Conservation (phyloP, 164 flowering plant species). For the Vitis labrusca region DNA sequence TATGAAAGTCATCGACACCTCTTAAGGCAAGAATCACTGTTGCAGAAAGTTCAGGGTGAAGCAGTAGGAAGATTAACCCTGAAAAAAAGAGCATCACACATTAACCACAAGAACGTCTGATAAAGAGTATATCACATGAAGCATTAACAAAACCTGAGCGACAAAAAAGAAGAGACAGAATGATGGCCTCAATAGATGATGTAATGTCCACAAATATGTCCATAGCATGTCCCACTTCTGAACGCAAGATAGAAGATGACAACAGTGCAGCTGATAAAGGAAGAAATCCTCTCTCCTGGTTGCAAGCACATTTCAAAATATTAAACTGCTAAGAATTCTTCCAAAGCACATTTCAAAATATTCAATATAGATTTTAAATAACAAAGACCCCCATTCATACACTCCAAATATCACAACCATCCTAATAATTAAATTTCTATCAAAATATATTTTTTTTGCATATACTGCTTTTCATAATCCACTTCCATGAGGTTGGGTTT, state of each 20-base stretch:
- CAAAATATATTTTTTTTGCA: too few species aligned
- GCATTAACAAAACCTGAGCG: slow-evolving; percentile 66
- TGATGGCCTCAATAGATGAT: slow-evolving; percentile 59
- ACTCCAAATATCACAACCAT: not conserved
- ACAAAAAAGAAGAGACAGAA: slow-evolving; percentile 74
- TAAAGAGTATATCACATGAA: not conserved
- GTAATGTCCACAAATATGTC: slow-evolving; percentile 65
- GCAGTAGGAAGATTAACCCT: slow-evolving; percentile 77
- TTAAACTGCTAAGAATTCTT: not conserved
- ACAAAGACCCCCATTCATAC: not conserved
- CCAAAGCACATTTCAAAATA: not conserved
- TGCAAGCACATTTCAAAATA: slow-evolving; percentile 15
- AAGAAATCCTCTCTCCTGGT: slow-evolving; percentile 95
- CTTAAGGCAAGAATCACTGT: slow-evolving; percentile 61
- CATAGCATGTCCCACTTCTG: slow-evolving; percentile 52
- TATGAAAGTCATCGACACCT: slow-evolving; percentile 49
- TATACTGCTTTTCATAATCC: too few species aligned
- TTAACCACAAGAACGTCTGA: not conserved
- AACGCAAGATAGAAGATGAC: slow-evolving; percentile 63
- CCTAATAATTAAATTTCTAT: too few species aligned
- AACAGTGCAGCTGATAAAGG: slow-evolving; percentile 87
- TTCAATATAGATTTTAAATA: not conserved
- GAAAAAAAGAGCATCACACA: slow-evolving; percentile 18
- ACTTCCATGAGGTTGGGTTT: too few species aligned
- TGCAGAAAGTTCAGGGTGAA: slow-evolving; percentile 71